Base-by-base conservation (phyloP, 108 stramenopile species). In the Stephanodiscus minutulus region DNA sequence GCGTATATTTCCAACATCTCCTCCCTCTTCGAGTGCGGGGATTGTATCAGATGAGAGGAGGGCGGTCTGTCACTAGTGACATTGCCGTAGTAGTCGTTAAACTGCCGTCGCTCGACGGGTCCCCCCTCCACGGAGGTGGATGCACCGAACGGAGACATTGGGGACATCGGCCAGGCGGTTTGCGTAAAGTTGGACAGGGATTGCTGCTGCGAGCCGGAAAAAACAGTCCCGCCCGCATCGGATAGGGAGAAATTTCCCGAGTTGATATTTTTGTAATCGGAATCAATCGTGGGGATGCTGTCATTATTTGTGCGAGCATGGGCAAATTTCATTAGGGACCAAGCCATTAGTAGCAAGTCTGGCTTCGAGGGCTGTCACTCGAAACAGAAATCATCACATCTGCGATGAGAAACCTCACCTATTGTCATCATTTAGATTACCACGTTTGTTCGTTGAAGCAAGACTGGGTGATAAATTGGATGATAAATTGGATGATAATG, bases 171-270 rank as follows among this genome's bases (percentile, higher is more conserved):
- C 59, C 50, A 68, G 10, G 63, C 36, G 56, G 56, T 17, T 1
- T 39, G 36, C 2, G 64, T 48, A 24, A 64, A 64, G 44, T 50
- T 57, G n/a, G 50, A n/a, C 49, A 63, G 52, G 33, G 63, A 65
- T 48, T 69, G 67, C 21, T 57, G 50, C 41, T 54, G 64, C n/a
- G 64, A 53, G 8, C 80, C 81, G 8, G 43, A 44, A 13, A 44
- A 44, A 0, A 78, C 50, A 10, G 82, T 82, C 7, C 82, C 82
- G 10, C 78, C 82, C 7, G 82, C 82, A 50, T 75, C 82, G 35
- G 82, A 82, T 22, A 79, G 47, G 61, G 77, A 75, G 52, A 64
- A 79, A 61, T 74, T 65, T 39, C 72, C 54, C 25, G 52, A 63
- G 17, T 60, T 24, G 15, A 60, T 7, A 20, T 60, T 67, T 41